Evolutionary conservation across 306 rosid species (phyloP), one percentile per base, ranked within the genome.

Genomic region (Prunus armeniaca): DNA sequence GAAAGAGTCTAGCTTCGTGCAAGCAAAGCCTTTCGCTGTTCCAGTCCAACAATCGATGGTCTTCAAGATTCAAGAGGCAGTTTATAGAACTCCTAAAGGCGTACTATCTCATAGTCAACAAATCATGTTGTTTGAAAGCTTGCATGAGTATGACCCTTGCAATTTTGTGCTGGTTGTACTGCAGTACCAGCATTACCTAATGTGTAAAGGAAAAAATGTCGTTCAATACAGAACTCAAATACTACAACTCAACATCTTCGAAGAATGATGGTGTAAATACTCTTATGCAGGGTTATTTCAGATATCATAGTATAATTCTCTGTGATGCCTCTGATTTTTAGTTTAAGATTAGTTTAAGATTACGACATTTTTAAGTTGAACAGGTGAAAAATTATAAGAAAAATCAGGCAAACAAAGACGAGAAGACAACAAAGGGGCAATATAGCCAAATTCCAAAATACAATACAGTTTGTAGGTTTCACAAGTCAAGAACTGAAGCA

Each of bases 401-500:
- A 56, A 56, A 56, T 65, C 28, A 38, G 14, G 69, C 0, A 65
- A 34, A 61, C 6, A 3, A 13, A 13, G 52, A 3, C 4, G 20
- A 4, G 19, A 28, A 62, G 19, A 7, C 41, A 24, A 34, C 43
- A 28, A 28, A 32, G 28, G 10, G 6, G 20, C 18, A 4, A 32
- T 13, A 14, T 28, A 54, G 11, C 11, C 14, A 41, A 67, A 67
- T 43, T 18, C 24, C 22, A 10, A 10, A 34, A 34, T 24, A 27
- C 41, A 41, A 18, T 66, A 68, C 15, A 9, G n/a, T 18, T 10
- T 20, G 69, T 28, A 70, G 8, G 67, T 49, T 82, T 88, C 83
- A 93, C 67, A 91, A 72, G 78, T 93, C 98, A 69, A 93, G 69
- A 8, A 92, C 90, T 14, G 97, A 93, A 85, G 96, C 97, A 82